A percentile compares a stretch with the other conserved stretches of the same genome.
phyloP scores from a whole-genome alignment of 73 alveolate genomes.

The Stentor roeselii region DNA sequence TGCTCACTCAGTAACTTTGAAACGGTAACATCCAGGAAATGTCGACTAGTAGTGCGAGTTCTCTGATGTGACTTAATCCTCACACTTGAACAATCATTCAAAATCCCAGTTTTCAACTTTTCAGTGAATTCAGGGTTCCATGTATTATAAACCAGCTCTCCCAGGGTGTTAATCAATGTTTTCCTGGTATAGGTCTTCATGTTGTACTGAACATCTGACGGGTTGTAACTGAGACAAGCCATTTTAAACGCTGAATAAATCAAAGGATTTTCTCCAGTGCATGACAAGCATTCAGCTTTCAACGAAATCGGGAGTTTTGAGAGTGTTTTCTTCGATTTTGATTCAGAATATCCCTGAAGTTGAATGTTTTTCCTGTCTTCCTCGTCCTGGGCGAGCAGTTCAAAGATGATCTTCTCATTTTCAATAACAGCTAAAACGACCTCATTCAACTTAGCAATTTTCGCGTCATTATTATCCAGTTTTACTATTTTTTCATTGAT shows the following conservation, averaged over 20 bases:
- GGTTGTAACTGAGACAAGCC: slow-evolving; percentile 48
- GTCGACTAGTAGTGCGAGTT: neutral
- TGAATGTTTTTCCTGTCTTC: slow-evolving; percentile 9
- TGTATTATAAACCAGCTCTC: neutral
- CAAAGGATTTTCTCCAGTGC: slow-evolving; percentile 39
- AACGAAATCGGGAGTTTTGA: slow-evolving; percentile 19
- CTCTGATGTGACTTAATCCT: neutral
- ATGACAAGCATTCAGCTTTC: slow-evolving; percentile 42
- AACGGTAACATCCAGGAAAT: neutral
- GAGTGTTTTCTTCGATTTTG: neutral
- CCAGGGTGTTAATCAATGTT: neutral
- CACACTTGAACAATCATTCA: neutral
- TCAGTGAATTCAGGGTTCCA: neutral
- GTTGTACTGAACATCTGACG: slow-evolving; percentile 31
- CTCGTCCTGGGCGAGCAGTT: neutral
- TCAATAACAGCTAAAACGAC: neutral
- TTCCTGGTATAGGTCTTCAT: slow-evolving; percentile 26
- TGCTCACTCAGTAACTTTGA: neutral
- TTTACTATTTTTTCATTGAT: neutral
- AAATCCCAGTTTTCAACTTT: neutral
- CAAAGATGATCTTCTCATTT: neutral
- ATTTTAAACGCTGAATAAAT: slow-evolving; percentile 38
- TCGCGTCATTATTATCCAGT: neutral
- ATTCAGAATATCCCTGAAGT: slow-evolving; percentile 17
- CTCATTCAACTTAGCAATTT: neutral